Evolutionary conservation across 495 filamentous ascomycete species (phyloP).

Genomic region (Tuber borchii): DNA sequence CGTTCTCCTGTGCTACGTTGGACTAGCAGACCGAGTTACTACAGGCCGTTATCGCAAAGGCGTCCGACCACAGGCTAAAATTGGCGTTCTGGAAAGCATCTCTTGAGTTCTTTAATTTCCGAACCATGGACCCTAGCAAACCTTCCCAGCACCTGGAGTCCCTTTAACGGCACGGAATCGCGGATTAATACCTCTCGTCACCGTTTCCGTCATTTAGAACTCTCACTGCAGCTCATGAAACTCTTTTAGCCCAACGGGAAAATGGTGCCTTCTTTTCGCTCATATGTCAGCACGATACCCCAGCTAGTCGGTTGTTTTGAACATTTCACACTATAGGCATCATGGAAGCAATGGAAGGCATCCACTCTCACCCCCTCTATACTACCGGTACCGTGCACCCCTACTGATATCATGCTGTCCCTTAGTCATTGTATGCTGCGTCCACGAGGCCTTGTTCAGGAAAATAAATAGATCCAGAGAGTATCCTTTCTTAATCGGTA

Average conservation of each 20-base stretch:
- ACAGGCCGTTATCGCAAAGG: slow-evolving; percentile 13
- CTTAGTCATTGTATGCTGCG: too few relatives aligned
- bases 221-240: neutral
- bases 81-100: slow-evolving; percentile 34
- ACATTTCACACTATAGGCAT: neutral
- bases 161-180: neutral
- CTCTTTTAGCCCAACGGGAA: neutral
- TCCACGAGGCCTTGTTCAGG: too few relatives aligned
- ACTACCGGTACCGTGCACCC: neutral
- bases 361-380: neutral
- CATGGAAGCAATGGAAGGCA: slow-evolving; percentile 1
- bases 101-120: slow-evolving; percentile 39
- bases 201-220: neutral
- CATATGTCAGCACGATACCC: neutral
- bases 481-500: too few relatives aligned
- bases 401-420: neutral
- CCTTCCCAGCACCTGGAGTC: neutral
- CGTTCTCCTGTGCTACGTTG: slow-evolving; percentile 27
- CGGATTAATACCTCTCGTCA: slow-evolving; percentile 5
- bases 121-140: slow-evolving; percentile 13
- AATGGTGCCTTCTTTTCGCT: neutral
- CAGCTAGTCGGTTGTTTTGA: neutral
- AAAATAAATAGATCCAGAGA: too few relatives aligned
- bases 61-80: slow-evolving; percentile 29
- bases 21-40: slow-evolving; percentile 17